Evolutionary conservation across 306 rosid genomes (phyloP), one percentile per base, ranked within the genome.

Genomic region (Malus orientalis): DNA sequence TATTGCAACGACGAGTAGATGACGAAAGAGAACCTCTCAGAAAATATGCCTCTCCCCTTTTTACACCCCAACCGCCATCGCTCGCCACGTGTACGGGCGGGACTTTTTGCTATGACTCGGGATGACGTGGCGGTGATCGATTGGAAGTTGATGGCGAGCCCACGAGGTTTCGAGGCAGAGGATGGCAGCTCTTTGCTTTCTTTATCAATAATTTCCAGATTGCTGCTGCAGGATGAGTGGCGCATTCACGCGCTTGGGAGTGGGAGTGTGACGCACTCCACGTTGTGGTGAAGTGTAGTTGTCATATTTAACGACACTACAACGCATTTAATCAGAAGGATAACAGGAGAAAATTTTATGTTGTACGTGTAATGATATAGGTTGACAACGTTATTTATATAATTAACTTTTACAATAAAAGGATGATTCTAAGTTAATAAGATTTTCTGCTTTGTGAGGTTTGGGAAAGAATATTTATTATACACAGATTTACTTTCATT

Each of bases 1-100:
- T 84, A 84, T 74, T 84, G 88, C 89, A 70, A 65, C 88, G 86
- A 80, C 80, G 78, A 83, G 73, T 76, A 55, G 86, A 79, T 55
- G 83, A 75, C 55, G 78, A 79, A 69, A 62, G 74, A 36, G 70
- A 42, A 71, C 49, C 84, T 74, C 73, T 18, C 55, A 51, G 16
- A 15, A 63, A 11, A 61, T 67, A 76, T 15, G 75, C 73, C 73
- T 69, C 76, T 42, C 47, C 16, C 69, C 4, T 45, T 44, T 6
- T 30, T 66, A 51, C 79, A 40, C 57, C 53, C 11, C 55, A 27
- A 5, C 70, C 2, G 53, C 54, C 71, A 60, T 9, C 33, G 15
- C 18, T 11, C 6, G 86, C 79, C 91, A 87, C 90, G 88, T 85
- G 40, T 65, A 2, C 2, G 1, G 1, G 0, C 0, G n/a, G 1